A percentile compares a stretch with the other conserved stretches of the same genome.
phyloP scores from a whole-genome alignment of 2,329 filamentous ascomycete genomes.

The Berkeleyomyces rouxiae region DNA sequence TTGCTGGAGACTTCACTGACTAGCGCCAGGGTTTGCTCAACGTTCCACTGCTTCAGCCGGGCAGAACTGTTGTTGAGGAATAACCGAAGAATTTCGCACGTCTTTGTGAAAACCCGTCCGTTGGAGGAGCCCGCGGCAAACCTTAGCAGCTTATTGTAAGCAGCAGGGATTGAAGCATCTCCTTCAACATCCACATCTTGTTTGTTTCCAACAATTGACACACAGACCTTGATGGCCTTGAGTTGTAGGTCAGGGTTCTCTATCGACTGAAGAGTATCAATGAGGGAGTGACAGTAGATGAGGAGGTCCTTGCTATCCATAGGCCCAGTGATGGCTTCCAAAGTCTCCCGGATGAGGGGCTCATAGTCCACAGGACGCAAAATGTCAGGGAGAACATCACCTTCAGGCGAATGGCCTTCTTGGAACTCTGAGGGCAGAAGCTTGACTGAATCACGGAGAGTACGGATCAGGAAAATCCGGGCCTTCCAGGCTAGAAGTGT shows the following conservation, averaged over 20 bases:
- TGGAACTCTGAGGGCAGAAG: neutral
- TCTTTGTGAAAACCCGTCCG: slow-evolving; percentile 21
- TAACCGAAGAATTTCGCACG: slow-evolving; percentile 26
- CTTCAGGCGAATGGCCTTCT: neutral
- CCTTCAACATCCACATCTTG: slow-evolving; percentile 14
- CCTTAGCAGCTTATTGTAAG: slow-evolving; percentile 26
- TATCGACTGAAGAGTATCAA: slow-evolving; percentile 20
- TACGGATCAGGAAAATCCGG: slow-evolving; percentile 25
- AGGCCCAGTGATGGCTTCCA: slow-evolving; percentile 20
- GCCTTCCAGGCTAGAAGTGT: slow-evolving; percentile 30
- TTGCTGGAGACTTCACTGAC: slow-evolving; percentile 25
- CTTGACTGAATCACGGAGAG: slow-evolving; percentile 9
- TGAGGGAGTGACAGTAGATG: slow-evolving; percentile 24
- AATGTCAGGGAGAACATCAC: slow-evolving; percentile 1
- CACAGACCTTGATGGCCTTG: slow-evolving; percentile 28
- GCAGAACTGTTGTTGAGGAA: slow-evolving; percentile 34
- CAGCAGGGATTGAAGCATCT: slow-evolving; percentile 24
- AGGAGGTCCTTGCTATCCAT: slow-evolving; percentile 22
- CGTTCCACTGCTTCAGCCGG: slow-evolving; percentile 40
- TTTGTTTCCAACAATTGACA: slow-evolving; percentile 7
- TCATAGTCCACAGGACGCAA: slow-evolving; percentile 15
- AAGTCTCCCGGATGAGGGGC: slow-evolving; percentile 21
- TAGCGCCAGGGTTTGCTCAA: slow-evolving; percentile 32
- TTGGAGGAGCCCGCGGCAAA: slow-evolving; percentile 8
- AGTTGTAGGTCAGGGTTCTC: slow-evolving; percentile 25